Evolutionary conservation across 1,284 basidiomycete species (phyloP).

Genomic region (Tilletia indica): DNA sequence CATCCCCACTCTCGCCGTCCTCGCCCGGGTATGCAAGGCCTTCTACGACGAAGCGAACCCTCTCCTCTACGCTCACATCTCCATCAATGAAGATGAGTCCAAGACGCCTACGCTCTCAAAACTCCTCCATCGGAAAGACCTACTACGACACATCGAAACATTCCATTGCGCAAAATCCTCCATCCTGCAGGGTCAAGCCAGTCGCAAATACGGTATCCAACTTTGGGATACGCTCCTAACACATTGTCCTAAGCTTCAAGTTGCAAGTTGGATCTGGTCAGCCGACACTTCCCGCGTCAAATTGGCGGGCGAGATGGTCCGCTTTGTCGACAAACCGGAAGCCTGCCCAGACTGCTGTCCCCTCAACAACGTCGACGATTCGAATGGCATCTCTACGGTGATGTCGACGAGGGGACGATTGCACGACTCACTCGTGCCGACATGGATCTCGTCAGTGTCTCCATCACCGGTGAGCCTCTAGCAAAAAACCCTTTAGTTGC

Average conservation of each 20-base stretch:
- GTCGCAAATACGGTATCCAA: not conserved
- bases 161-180: not conserved
- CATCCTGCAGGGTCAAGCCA: not conserved
- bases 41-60: constrained; percentile 1
- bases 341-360: not conserved
- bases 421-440: not conserved
- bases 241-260: not conserved
- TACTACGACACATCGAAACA: not conserved
- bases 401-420: not conserved
- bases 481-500: not conserved
- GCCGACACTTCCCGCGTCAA: not conserved
- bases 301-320: constrained; percentile 6
- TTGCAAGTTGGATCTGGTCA: not conserved
- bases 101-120: too few relatives aligned
- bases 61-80: not conserved
- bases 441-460: not conserved
- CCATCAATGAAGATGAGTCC: not conserved
- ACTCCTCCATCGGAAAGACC: too few relatives aligned
- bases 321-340: not conserved
- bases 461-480: not conserved
- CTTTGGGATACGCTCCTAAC: not conserved
- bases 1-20: not conserved
- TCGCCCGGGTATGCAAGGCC: constrained; percentile 1
- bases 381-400: constrained; percentile 15
- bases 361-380: not conserved